Conservation (phyloP, 495 filamentous ascomycete genomes). For the Daldinia concentrica region DNA sequence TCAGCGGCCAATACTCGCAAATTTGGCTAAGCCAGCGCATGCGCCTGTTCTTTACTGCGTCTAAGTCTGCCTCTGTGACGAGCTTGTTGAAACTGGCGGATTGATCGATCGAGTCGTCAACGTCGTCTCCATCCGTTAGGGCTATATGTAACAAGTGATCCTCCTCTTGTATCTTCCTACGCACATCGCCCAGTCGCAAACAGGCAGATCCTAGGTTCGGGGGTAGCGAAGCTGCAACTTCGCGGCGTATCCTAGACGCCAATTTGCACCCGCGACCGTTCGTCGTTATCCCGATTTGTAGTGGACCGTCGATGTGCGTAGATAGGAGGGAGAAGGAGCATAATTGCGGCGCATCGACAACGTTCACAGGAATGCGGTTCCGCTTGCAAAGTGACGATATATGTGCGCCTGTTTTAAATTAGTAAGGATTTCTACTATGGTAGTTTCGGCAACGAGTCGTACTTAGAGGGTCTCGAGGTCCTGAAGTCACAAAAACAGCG, state of each 20-base stretch:
- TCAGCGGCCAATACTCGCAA: conserved; percentile 98
- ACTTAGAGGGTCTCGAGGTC: conserved; percentile 58
- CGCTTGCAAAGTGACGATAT: conserved; percentile 80
- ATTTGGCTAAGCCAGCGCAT: conserved; percentile 96
- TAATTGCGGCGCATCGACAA: conserved; percentile 85
- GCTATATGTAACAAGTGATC: conserved; percentile 51
- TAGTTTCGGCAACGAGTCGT: conserved; percentile 47
- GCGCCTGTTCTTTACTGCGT: conserved; percentile 78
- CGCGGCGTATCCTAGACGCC: conserved; percentile 86
- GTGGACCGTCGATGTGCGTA: conserved; percentile 85
- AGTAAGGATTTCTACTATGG: not conserved
- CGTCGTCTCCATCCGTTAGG: conserved; percentile 64
- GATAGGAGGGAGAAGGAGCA: conserved; percentile 92
- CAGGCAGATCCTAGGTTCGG: conserved; percentile 84
- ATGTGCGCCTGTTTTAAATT: conserved; percentile 59
- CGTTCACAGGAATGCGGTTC: conserved; percentile 90
- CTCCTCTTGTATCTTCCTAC: conserved; percentile 78
- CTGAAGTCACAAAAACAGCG: conserved; percentile 86
- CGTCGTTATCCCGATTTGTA: conserved; percentile 96
- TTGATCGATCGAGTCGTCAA: conserved; percentile 87
- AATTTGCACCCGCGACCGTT: conserved; percentile 96
- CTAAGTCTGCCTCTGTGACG: conserved; percentile 73
- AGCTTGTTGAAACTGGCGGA: conserved; percentile 86
- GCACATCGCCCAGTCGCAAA: conserved; percentile 76
- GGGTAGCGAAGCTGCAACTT: conserved; percentile 83